Percentiles rank a stretch among this genome's conserved stretches.
Conservation (phyloP, 768 basidiomycete species). For the Agrocybe chaxingu region DNA sequence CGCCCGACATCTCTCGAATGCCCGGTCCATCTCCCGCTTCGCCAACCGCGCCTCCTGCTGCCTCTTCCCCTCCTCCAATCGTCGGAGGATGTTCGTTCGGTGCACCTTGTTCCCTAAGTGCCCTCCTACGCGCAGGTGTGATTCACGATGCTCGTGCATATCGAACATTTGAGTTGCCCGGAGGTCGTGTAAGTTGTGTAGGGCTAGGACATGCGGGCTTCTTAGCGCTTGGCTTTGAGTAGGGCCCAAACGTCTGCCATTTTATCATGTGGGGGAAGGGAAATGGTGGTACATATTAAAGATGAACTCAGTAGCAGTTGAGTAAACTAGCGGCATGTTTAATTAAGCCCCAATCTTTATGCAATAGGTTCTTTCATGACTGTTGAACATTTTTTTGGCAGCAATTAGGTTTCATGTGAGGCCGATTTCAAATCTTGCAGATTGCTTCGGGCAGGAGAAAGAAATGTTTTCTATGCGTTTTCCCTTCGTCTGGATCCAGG, state of each 20-base stretch:
- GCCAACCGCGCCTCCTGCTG: constrained; percentile 36
- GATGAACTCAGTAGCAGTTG: too few relatives aligned
- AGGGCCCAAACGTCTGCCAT: constrained; percentile 84
- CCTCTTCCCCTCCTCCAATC: constrained; percentile 53
- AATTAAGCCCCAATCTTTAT: too few relatives aligned
- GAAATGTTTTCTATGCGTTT: too few relatives aligned
- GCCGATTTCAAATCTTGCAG: too few relatives aligned
- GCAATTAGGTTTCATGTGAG: too few relatives aligned
- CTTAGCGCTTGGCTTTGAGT: constrained; percentile 78
- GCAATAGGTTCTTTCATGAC: too few relatives aligned
- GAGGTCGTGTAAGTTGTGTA: constrained; percentile 62
- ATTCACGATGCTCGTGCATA: constrained; percentile 64
- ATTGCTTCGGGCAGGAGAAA: too few relatives aligned
- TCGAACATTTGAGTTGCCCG: constrained; percentile 68
- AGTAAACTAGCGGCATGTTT: too few relatives aligned
- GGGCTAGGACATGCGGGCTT: constrained; percentile 69
- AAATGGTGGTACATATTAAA: too few relatives aligned
- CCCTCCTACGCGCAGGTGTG: constrained; percentile 86
- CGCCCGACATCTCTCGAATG: constrained; percentile 27
- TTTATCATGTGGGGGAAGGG: background rate
- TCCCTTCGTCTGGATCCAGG: too few relatives aligned
- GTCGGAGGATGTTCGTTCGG: constrained; percentile 58
- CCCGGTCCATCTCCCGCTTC: constrained; percentile 20
- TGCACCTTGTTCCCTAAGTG: constrained; percentile 82
- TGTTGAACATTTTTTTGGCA: too few relatives aligned